Evolutionary conservation across 1,284 basidiomycete species (phyloP).

Genomic region (Cutaneotrichosporon cutaneum): DNA sequence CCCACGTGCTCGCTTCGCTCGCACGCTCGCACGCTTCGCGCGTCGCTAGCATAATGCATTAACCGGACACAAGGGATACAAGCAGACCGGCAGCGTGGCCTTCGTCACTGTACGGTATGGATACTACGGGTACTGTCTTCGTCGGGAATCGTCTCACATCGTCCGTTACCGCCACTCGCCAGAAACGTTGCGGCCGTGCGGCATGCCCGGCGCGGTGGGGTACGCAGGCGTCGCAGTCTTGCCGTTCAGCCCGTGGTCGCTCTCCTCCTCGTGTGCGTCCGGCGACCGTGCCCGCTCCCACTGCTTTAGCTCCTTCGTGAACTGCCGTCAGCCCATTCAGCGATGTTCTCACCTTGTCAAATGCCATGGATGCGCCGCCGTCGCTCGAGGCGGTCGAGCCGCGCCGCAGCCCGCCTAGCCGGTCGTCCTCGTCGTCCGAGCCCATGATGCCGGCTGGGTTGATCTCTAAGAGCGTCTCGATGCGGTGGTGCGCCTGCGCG

Average conservation of each 20-base stretch:
- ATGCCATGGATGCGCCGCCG: constrained; percentile 42
- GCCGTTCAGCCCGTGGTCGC: constrained; percentile 5
- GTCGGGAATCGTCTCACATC: not conserved
- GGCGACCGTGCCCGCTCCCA: constrained; percentile 49
- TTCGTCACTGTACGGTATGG: constrained; percentile 11
- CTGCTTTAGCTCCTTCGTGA: constrained; percentile 50
- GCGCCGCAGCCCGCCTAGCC: constrained; percentile 20
- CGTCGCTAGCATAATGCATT: constrained; percentile 7
- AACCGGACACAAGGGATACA: constrained; percentile 10
- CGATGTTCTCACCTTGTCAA: constrained; percentile 44
- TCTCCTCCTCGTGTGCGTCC: constrained; percentile 13
- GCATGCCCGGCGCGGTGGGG: not conserved
- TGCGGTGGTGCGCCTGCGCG: constrained; percentile 65
- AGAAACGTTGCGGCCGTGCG: constrained; percentile 1
- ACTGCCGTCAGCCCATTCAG: constrained; percentile 26
- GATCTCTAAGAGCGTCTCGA: constrained; percentile 47
- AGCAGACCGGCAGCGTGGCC: constrained; percentile 1
- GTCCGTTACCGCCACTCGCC: constrained; percentile 17
- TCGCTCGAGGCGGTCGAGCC: constrained; percentile 31
- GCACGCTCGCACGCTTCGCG: too few relatives aligned
- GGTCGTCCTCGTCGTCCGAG: constrained; percentile 32
- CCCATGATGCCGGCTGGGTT: constrained; percentile 32
- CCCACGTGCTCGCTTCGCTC: too few relatives aligned
- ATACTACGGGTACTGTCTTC: constrained; percentile 51
- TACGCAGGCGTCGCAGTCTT: not conserved